Evolutionary conservation across 768 basidiomycete species (phyloP), one percentile per base, ranked within the genome.

Genomic region (Leccinum pellstonianum): DNA sequence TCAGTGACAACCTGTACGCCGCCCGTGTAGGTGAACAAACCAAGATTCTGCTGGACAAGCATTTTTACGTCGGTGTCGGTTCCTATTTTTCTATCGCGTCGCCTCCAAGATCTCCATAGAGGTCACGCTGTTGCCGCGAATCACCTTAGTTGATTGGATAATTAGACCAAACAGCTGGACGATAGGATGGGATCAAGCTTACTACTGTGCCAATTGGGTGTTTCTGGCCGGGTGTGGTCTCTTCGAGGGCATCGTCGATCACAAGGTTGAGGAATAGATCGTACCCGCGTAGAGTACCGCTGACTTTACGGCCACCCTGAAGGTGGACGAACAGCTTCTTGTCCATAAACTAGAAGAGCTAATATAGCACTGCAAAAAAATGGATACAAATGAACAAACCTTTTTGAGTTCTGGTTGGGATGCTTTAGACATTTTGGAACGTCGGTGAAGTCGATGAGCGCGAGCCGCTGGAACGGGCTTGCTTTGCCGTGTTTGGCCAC

Each of bases 261-360:
- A 98, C 97, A 41, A 99, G 83, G 76, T 99, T 99, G 73, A 99
- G 79, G 81, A 99, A 99, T 64, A 99, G 89, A 80, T 99, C 97
- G 76, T 97, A 99, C 55, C 97, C 97, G 63, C 97, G 88, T 54
- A 99, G 79, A 14, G 86, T 87, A 56, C 97, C 97, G 78, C 92
- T 94, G 69, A 99, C 92, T 84, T 93, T 93, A 70, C 96, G 88
- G 57, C 94, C 94, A 51, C 91, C 93, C 72, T 97, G 95, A 7
- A 99, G 80, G 77, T 96, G 86, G 69, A 99, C 81, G 76, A 95
- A 95, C 66, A 98, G 79, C 70, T 90, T 91, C 80, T 98, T 96
- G 84, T 99, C 97, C 95, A 99, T 98, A 73, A 97, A 99, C 92
- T 98, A 48, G 52, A 60, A 41, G 8, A 31, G 11, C 11, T 25